phyloP scores from a whole-genome alignment of 1,139 yeast genomes.

The Citeromyces hawaiiensis region DNA sequence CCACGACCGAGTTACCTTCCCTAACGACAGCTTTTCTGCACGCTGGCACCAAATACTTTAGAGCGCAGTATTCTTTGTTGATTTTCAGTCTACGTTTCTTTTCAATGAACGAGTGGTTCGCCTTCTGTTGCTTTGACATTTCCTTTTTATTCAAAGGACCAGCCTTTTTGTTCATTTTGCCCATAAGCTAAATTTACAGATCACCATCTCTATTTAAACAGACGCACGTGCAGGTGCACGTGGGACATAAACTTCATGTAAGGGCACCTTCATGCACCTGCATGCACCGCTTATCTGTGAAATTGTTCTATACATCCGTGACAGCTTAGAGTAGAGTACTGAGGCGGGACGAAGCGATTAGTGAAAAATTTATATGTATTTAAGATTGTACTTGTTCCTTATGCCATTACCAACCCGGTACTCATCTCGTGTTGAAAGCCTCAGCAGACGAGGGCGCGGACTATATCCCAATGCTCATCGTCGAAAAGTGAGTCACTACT shows the following conservation, averaged over 20 bases:
- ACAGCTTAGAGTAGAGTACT: too few relatives aligned
- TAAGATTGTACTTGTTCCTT: too few relatives aligned
- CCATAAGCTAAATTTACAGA: background rate
- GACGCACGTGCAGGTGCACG: background rate
- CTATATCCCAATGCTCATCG: too few relatives aligned
- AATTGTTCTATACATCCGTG: too few relatives aligned
- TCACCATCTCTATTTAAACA: background rate
- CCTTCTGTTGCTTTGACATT: constrained; percentile 40
- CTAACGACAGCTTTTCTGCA: constrained; percentile 32
- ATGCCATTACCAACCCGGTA: too few relatives aligned
- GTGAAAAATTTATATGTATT: too few relatives aligned
- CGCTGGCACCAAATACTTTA: constrained; percentile 68
- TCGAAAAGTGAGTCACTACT: too few relatives aligned
- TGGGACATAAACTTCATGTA: background rate
- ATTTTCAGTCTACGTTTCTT: constrained; percentile 67
- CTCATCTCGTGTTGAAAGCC: too few relatives aligned
- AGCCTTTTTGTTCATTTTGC: background rate
- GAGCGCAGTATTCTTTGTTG: constrained; percentile 73
- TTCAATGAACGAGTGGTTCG: constrained; percentile 69
- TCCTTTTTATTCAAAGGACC: constrained; percentile 7
- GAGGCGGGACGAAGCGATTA: too few relatives aligned
- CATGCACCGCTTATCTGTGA: too few relatives aligned
- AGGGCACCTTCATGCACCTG: too few relatives aligned
- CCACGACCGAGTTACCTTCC: background rate
- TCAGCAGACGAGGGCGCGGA: too few relatives aligned